Evolutionary conservation across 2,329 filamentous ascomycete species (phyloP).

Genomic region (Celoporthe dispersa): DNA sequence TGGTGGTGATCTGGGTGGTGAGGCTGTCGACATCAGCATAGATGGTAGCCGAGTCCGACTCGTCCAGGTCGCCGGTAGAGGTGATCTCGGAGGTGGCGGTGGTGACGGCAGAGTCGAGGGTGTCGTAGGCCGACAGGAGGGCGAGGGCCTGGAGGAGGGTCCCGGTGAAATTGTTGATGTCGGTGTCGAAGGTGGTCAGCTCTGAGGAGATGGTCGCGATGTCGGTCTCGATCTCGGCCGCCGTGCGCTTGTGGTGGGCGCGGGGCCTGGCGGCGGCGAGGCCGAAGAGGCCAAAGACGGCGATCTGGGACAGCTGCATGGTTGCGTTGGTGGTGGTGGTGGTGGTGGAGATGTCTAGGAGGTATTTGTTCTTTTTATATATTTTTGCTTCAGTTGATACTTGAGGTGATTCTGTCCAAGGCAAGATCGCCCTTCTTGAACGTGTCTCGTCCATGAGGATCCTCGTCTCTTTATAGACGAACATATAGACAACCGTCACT

Average conservation of each 20-base stretch:
- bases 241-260: conserved; percentile 17
- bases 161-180: conserved; percentile 26
- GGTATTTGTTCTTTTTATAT: no score
- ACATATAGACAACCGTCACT: background rate
- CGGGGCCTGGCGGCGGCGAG: conserved; percentile 18
- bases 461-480: conserved; percentile 1
- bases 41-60: conserved; percentile 22
- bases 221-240: conserved; percentile 18
- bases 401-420: background rate
- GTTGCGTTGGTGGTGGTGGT: background rate
- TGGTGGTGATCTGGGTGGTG: conserved; percentile 21
- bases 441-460: background rate
- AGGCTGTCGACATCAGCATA: conserved; percentile 20
- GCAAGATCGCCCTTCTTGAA: background rate
- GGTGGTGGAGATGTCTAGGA: no score
- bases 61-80: conserved; percentile 18
- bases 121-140: conserved; percentile 20
- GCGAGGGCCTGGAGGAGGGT: conserved; percentile 17
- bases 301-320: conserved; percentile 26
- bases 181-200: conserved; percentile 22
- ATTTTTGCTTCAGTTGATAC: background rate
- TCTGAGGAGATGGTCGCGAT: conserved; percentile 20
- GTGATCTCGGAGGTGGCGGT: conserved; percentile 18
- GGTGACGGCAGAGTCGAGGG: conserved; percentile 10
- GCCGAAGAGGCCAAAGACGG: conserved; percentile 21